Percentiles rank a stretch among this genome's conserved stretches.
phyloP scores from a whole-genome alignment of 2,329 filamentous ascomycete genomes.

The Zasmidium cellare region DNA sequence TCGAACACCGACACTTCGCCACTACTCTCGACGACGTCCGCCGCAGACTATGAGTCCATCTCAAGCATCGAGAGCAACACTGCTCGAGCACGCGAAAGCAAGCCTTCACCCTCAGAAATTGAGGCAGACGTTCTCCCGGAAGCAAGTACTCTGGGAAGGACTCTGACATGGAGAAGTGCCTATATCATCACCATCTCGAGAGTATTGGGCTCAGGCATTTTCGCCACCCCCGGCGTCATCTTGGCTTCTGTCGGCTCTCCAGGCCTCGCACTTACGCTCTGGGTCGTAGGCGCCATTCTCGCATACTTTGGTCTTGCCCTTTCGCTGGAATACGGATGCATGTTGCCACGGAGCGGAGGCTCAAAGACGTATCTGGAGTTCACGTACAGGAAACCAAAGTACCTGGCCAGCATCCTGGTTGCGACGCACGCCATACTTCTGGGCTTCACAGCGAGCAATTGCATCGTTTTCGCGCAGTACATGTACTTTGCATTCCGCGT shows the following conservation, averaged over 20 bases:
- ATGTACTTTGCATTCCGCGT: conserved; percentile 55
- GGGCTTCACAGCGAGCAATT: conserved; percentile 69
- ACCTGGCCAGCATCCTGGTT: conserved; percentile 64
- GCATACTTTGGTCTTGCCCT: conserved; percentile 57
- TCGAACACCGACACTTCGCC: neutral
- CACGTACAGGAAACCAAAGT: conserved; percentile 62
- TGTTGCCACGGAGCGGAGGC: conserved; percentile 69
- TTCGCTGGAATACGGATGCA: conserved; percentile 67
- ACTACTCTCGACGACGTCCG: neutral
- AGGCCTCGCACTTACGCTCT: conserved; percentile 62
- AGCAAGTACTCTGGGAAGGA: conserved; percentile 58
- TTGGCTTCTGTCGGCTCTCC: conserved; percentile 66
- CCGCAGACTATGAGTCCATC: neutral
- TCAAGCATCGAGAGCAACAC: neutral
- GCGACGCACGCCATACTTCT: conserved; percentile 64
- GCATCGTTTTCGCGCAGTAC: conserved; percentile 35
- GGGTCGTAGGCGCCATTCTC: conserved; percentile 63
- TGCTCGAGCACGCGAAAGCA: neutral
- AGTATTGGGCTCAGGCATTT: conserved; percentile 70
- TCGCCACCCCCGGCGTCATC: conserved; percentile 69
- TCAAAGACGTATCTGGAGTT: conserved; percentile 71
- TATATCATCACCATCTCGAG: conserved; percentile 65
- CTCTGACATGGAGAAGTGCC: conserved; percentile 59
- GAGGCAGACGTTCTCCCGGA: conserved; percentile 63
- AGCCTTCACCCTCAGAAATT: conserved; percentile 33